Evolutionary conservation across 441 rosid species (phyloP).

Genomic region (Populus tomentosa): DNA sequence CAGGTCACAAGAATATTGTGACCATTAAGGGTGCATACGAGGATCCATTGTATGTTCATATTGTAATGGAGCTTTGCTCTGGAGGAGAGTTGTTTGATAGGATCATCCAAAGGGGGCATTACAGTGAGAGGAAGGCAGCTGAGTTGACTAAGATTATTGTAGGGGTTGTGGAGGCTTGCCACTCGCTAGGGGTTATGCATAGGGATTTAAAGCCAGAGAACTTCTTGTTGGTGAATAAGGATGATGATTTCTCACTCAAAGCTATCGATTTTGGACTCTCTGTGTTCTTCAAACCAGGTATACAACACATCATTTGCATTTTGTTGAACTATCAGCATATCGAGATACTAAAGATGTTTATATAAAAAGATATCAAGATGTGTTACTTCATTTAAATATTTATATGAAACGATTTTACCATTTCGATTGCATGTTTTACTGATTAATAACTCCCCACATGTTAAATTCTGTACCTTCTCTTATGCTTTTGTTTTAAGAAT

Average conservation of each 20-base stretch:
- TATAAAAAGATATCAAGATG: not conserved
- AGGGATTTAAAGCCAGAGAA: conserved; percentile 44
- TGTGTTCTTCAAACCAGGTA: conserved; percentile 96
- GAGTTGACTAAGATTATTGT: conserved; percentile 86
- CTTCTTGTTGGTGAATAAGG: conserved; percentile 91
- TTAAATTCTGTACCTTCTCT: not conserved
- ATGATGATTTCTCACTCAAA: conserved; percentile 94
- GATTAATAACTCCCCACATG: not conserved
- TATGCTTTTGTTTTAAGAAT: not conserved
- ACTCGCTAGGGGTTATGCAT: conserved; percentile 85
- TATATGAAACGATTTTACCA: not conserved
- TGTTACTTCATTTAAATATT: not conserved
- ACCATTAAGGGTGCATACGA: conserved; percentile 95
- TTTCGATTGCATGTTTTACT: not conserved
- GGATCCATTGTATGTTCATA: conserved; percentile 78
- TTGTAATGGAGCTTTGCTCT: conserved; percentile 92
- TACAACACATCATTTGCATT: not conserved
- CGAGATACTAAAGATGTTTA: not conserved
- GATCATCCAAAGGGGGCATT: conserved; percentile 92
- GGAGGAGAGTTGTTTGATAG: conserved; percentile 96
- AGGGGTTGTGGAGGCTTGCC: conserved; percentile 93
- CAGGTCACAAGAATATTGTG: conserved; percentile 90
- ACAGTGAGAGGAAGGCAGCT: conserved; percentile 92
- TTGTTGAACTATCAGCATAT: not conserved
- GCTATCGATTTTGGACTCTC: conserved; percentile 99